Base-by-base conservation (phyloP, 257 asterid genomes). In the Jacaranda copaia region DNA sequence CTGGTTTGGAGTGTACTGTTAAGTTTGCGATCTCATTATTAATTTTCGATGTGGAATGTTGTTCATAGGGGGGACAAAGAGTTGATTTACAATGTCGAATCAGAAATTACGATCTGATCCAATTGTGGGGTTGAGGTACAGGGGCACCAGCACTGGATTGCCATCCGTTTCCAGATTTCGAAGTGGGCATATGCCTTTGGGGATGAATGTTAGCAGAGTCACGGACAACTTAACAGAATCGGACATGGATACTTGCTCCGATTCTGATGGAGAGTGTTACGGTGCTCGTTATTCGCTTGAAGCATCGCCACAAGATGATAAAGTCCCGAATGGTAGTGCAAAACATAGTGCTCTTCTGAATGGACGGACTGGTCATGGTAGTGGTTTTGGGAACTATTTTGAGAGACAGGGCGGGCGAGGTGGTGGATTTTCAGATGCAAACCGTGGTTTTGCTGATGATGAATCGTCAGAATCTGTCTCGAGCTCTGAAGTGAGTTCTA, bases 221-320 rank as follows among this genome's bases (percentile, higher is more conserved):
- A 72, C 45, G 1, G 75, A 61, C n/a, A 73, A 74, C 57, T 57
- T 71, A 67, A 77, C 88, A 2, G 96, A 78, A 11, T 94, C 97
- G 13, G 97, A 91, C 76, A 87, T 89, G 96, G 93, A 88, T 58
- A 84, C 88, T 8, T 78, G 83, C 63, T 89, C 96, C 4, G 97
- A 91, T 75, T 94, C 99, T 0, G 98, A 94, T 6, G 84, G 80
- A 8, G 96, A 87, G 71, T 69, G 78, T 70, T 81, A 85, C 40
- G 96, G 88, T 36, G 80, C 85, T 15, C 87, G 85, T 6, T 89
- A 86, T 71, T 89, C 98, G 0, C 81, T 86, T 6, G 96, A 92
- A 79, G 86, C 96, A 25, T 92, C 98, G 0, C 96, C 98, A 4
- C 98, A 93, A 72, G 99, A 95, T 78, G 90, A 91, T 68, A 92